phyloP scores from a whole-genome alignment of 2,329 filamentous ascomycete genomes.

The Aspergillus hiratsukae region DNA sequence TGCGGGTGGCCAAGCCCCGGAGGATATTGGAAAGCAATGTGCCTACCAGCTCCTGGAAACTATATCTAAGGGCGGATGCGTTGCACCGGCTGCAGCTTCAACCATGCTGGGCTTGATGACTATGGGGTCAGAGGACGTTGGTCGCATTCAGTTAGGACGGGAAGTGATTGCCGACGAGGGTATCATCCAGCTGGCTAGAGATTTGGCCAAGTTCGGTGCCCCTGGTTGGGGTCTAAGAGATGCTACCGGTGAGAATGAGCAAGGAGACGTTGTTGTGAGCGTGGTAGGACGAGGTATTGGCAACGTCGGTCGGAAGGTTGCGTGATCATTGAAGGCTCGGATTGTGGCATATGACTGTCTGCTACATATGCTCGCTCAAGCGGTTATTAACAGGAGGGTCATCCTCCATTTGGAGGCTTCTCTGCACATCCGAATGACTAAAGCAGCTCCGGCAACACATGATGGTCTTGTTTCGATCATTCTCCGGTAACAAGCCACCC shows the following conservation, averaged over 20 bases:
- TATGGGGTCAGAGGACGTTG: conserved; percentile 96
- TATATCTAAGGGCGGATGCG: conserved; percentile 77
- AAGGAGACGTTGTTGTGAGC: conserved; percentile 73
- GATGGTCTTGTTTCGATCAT: background rate
- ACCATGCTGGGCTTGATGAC: conserved; percentile 88
- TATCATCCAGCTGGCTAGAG: conserved; percentile 73
- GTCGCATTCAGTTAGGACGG: conserved; percentile 73
- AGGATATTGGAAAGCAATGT: conserved; percentile 84
- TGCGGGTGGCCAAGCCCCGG: conserved; percentile 74
- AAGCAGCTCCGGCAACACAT: background rate
- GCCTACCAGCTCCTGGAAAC: conserved; percentile 85
- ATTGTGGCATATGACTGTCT: conserved; percentile 1
- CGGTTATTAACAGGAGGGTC: background rate
- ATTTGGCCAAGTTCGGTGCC: conserved; percentile 82
- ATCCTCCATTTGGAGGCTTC: background rate
- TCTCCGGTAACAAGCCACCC: background rate
- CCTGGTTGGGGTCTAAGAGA: conserved; percentile 88
- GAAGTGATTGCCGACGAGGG: conserved; percentile 79
- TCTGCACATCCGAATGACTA: background rate
- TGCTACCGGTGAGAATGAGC: conserved; percentile 59
- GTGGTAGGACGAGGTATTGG: conserved; percentile 91
- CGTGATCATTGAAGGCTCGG: conserved; percentile 37
- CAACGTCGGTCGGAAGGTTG: conserved; percentile 90
- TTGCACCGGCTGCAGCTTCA: conserved; percentile 64
- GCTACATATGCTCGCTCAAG: background rate